Evolutionary conservation across 2,329 filamentous ascomycete genomes (phyloP), one percentile per base, ranked within the genome.

Genomic region (Scytalidium sp.): DNA sequence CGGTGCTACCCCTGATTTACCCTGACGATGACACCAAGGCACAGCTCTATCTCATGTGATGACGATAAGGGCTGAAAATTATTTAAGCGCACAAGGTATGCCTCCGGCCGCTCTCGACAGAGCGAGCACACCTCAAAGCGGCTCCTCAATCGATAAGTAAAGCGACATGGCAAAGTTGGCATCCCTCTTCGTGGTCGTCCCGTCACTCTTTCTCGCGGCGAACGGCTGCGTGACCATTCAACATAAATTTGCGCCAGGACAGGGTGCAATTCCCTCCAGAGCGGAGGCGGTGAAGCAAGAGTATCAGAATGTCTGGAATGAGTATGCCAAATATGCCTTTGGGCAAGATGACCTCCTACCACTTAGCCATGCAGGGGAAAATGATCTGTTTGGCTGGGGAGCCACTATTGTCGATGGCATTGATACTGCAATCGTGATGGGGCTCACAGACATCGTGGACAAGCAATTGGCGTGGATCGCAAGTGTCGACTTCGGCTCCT

Each of bases 321-420:
- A 83, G 3, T 90, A 90, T 65, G 79, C 79, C 61, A 69, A 80
- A 64, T 80, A 87, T 66, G 87, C 87, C 0, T 90, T 87, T 53
- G 86, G 85, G 1, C 80, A 87, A 53, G 88, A 93, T 64, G 86
- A 88, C 25, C 71, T 92, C 9, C 73, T 71, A 49, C 88, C 89
- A 0, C 73, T 87, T 9, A 79, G 75, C 45, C 87, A 88, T 56
- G 68, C 68, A 1, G 84, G 70, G 46, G 72, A 73, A n/a, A 83
- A 94, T 25, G 29, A 47, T 42, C 29, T 87, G 50, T 90, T 90
- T 59, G 84, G 81, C 44, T 94, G 89, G 89, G 89, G 89, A n/a
- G 87, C 88, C 19, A 90, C 84, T 20, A 87, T 88, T 0, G 78
- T 92, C 19, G 89, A 94, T 64, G 86, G 87, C 1, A 72, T 94